Base-by-base conservation (phyloP, 2,329 filamentous ascomycete species). In the Xylaria sp. region DNA sequence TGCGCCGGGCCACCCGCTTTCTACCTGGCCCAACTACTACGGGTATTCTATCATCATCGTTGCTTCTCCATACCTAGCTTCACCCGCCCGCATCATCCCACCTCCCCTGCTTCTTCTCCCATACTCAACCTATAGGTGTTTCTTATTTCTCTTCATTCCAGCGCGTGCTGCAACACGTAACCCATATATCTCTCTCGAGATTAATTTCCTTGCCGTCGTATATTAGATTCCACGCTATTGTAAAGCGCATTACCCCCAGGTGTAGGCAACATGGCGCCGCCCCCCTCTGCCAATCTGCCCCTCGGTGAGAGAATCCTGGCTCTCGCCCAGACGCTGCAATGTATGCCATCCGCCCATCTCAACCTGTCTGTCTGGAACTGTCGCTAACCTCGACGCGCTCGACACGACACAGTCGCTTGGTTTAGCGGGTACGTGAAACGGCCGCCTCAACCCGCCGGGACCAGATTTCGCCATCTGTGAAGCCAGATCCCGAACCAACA, bases 261-360 rank as follows among this genome's bases (percentile, higher is more conserved):
- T 50, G 52, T 41, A 46, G 65, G 59, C 67, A 76, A 75, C 66
- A 93, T 93, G 90, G 89, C 92, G 82, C 91, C 92, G 83, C 91
- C 91, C 81, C 91, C 92, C 72, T 83, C 90, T 67, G 83, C 91
- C 66, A 86, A 83, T 75, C 81, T 91, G 81, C 90, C 93, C 79
- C 84, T 96, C 76, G 82, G 84, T 77, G 90, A 96, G 84, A 88
- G 94, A 78, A 83, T 97, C 68, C 82, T 93, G 76, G 85, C 88
- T 74, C 86, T 98, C 74, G 94, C 91, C 73, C 90, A 97, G 81
- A 98, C 94, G 53, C 86, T 98, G 74, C 96, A 98, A 85, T 99
- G 95, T 91, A 89, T 81, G 83, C 55, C 67, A 72, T 60, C 69
- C 61, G 69, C 68, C 36, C 69, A 52, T 65, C 48, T 63, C 66